Base-by-base conservation (phyloP, 176 grass and related monocot species). In the Carex cristatella region DNA sequence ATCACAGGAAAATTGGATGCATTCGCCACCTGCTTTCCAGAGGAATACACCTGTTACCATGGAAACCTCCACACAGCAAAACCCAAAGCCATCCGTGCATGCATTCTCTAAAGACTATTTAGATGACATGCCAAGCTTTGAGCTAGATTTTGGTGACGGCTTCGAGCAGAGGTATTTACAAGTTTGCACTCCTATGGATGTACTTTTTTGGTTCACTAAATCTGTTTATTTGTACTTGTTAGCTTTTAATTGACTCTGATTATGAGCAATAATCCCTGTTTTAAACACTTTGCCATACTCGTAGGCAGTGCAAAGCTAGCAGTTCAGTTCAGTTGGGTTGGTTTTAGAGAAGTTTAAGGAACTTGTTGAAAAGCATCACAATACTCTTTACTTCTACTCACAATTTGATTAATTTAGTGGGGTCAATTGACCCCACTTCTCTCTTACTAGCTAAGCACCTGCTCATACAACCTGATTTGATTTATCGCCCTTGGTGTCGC, bases 1-100 rank as follows among this genome's bases (percentile, higher is more conserved):
- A 38, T 83, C 81, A 83, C 62, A n/a, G 13, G 63, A 82, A 49
- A 64, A 82, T 67, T 13, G 19, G 60, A 65, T 65, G 38, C 80
- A 82, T 48, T 35, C 13, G 2, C 51, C 19, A 44, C 16, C 56
- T 65, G 8, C 40, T 66, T 11, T 65, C 32, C 60, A 53, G 80
- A n/a, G 23, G n/a, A 66, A 67, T 30, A n/a, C 80, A 53, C 35
- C 59, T 48, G 40, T 66, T 66, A 68, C n/a, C 19, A 40, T 14
- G 28, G 59, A 67, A 51, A 83, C 23, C 10, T 23, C 37, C 4
- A 16, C 42, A 15, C 61, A 68, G 11, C 61, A 83, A 83, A 83
- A 83, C n/a, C 19, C 4, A 3, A 51, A 83, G 13, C 18, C 61
- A 66, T 30, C 79, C 58, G 13, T 28, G 13, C 80, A n/a, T 62